A percentile compares a stretch with the other conserved stretches of the same genome.
Evolutionary conservation across 768 basidiomycete species (phyloP).

Genomic region (Russula griseocarnosa): DNA sequence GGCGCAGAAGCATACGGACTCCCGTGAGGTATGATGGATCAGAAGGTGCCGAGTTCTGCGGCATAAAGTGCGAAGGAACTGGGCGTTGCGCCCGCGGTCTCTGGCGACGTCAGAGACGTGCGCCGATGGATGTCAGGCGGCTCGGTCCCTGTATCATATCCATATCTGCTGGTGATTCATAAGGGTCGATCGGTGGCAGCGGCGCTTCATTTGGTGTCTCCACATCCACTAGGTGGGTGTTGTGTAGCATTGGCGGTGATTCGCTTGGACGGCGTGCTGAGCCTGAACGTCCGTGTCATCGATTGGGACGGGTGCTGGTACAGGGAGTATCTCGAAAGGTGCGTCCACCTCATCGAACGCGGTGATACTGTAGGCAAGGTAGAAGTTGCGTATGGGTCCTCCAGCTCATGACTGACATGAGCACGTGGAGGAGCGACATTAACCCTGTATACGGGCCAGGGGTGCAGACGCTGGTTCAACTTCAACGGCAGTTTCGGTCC

Average conservation of each 20-base stretch:
- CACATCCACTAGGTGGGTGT: not conserved
- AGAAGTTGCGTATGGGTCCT: not conserved
- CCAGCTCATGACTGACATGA: conserved; percentile 8
- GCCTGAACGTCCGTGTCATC: not conserved
- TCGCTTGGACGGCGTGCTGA: not conserved
- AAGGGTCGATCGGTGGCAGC: not conserved
- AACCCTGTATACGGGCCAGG: conserved; percentile 30
- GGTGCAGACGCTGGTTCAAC: conserved; percentile 25
- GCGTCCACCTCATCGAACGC: conserved; percentile 1
- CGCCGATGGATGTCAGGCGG: conserved; percentile 3
- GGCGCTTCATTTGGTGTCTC: not conserved
- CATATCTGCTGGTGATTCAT: conserved; percentile 7
- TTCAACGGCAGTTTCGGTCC: conserved; percentile 31
- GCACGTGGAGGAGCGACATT: conserved; percentile 5
- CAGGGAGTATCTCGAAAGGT: conserved; percentile 6
- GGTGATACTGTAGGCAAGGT: not conserved
- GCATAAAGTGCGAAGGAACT: conserved; percentile 24
- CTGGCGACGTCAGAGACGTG: conserved; percentile 4
- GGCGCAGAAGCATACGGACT: conserved; percentile 13
- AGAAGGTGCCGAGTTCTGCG: conserved; percentile 18
- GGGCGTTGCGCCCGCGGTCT: not conserved
- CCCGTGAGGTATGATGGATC: conserved; percentile 12
- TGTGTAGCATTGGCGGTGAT: conserved; percentile 10
- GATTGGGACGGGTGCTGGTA: conserved; percentile 22
- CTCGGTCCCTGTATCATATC: not conserved